Base-by-base conservation (phyloP, 2,329 filamentous ascomycete genomes). In the Capronia epimyces region DNA sequence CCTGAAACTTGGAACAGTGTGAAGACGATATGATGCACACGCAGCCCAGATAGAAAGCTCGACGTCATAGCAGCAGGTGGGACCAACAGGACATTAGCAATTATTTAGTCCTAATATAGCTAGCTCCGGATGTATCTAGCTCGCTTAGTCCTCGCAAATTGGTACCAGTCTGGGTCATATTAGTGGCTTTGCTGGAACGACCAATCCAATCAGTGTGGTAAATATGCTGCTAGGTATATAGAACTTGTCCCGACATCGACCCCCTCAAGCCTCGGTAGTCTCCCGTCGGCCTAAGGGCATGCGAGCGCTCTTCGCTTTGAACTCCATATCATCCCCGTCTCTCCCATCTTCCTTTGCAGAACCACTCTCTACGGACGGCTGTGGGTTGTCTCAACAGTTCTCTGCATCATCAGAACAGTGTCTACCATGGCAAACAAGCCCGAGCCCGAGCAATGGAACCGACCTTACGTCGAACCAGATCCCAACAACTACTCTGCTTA, bases 401-500 rank as follows among this genome's bases (percentile, higher is more conserved):
- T n/a, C 29, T n/a, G 6, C n/a, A 32, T 32, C 6, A 32, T n/a
- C 29, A 32, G n/a, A 10, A 3, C 29, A 32, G 29, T 3, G 24
- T 9, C 13, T 22, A 43, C 18, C 32, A 56, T 56, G 54, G 41
- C 50, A n/a, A 37, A 36, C 27, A 50, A 53, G 32, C 39, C 44
- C 15, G 44, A 50, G 13, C 25, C 31, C 7, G 22, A 41, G n/a
- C 18, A 43, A 34, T 48, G 46, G 43, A 58, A 59, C 34, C 54
- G 52, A 29, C 45, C 53, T 3, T 60, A 61, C 31, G 52, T 49
- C 3, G 55, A 61, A 31, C 59, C 60, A 2, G 53, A 60, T 16
- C 52, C 55, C 16, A 37, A 50, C 13, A 55, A 51, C 16, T 50
- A 50, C 31, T 57, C 55, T 25, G 31, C 47, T 6, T 61, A 59